A percentile compares a stretch with the other conserved stretches of the same genome.
These are phyloP conservation scores for Crucibulum laeve DNA, from an alignment of 768 basidiomycete genomes.

Conservation along the genomic window DNA sequence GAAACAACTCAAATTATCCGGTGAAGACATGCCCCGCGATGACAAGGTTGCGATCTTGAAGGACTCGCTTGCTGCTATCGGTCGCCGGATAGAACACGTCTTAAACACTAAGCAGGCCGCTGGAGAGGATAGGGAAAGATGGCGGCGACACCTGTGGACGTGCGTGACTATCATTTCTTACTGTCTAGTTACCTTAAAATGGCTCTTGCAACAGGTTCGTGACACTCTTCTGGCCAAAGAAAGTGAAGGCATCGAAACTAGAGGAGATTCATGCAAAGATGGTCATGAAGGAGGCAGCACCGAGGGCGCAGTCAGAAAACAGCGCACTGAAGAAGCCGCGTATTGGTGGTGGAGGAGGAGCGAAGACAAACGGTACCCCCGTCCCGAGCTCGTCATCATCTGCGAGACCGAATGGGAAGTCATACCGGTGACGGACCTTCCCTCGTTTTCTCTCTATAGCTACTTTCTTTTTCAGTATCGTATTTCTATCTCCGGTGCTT, in stretches of 20 bases:
- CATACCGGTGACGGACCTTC: conserved; percentile 42
- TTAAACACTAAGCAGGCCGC: conserved; percentile 68
- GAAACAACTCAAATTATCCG: conserved; percentile 95
- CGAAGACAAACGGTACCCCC: conserved; percentile 52
- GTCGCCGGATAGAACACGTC: conserved; percentile 84
- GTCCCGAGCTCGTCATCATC: conserved; percentile 38
- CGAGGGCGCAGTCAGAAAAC: conserved; percentile 51
- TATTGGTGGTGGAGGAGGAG: conserved; percentile 33
- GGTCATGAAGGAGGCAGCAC: conserved; percentile 81
- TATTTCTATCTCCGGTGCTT: conserved; percentile 11
- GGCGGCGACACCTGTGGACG: conserved; percentile 97
- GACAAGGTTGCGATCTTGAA: conserved; percentile 96
- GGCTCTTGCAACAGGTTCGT: conserved; percentile 60
- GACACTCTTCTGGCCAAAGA: conserved; percentile 96
- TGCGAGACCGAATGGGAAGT: conserved; percentile 56
- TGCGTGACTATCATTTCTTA: conserved; percentile 37
- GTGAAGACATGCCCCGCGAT: conserved; percentile 89
- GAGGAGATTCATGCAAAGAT: conserved; percentile 96
- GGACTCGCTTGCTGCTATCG: conserved; percentile 91
- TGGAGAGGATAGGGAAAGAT: conserved; percentile 81
- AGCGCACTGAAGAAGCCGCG: conserved; percentile 56
- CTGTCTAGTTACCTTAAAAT: not conserved
- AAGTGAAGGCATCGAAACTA: conserved; percentile 89
- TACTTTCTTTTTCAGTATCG: conserved; percentile 14
- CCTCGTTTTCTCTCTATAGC: conserved; percentile 7